Conservation (phyloP, 2,329 filamentous ascomycete species). For the Ceratocystis lukuohia region DNA sequence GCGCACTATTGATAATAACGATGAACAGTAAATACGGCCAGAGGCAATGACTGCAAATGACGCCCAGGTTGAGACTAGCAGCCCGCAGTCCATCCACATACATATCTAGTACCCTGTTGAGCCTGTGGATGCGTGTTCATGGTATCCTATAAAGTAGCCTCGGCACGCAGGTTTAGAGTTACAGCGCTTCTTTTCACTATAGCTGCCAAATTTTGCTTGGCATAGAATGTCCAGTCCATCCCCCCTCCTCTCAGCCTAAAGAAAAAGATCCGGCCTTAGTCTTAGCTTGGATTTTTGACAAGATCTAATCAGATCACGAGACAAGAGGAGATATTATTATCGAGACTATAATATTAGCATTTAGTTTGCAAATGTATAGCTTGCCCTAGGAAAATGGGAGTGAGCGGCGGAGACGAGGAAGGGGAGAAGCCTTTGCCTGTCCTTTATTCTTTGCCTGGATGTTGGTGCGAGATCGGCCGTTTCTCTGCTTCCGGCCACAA, state of each 20-base stretch:
- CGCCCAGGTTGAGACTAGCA: no score
- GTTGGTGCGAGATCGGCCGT: neutral
- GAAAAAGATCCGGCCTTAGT: neutral
- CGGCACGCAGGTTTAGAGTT: neutral
- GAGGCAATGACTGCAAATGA: no score
- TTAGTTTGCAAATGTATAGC: neutral
- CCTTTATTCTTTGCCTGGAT: neutral
- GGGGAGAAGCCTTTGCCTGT: neutral
- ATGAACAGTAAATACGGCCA: no score
- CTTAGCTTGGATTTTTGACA: neutral
- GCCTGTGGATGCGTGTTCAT: neutral
- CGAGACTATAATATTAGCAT: neutral
- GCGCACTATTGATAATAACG: neutral
- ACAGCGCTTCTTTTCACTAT: neutral
- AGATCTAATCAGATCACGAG: slow-evolving; percentile 2
- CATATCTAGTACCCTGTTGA: neutral
- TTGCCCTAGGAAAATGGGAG: neutral
- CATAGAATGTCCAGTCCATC: neutral
- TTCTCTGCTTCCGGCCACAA: neutral
- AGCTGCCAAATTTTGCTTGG: neutral
- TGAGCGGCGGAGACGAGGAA: neutral
- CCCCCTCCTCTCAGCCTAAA: neutral
- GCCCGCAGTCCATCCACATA: no score
- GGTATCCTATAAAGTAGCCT: neutral
- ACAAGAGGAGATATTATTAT: neutral